Base-by-base conservation (phyloP, 2,329 filamentous ascomycete species). In the Acephala macrosclerotiorum region DNA sequence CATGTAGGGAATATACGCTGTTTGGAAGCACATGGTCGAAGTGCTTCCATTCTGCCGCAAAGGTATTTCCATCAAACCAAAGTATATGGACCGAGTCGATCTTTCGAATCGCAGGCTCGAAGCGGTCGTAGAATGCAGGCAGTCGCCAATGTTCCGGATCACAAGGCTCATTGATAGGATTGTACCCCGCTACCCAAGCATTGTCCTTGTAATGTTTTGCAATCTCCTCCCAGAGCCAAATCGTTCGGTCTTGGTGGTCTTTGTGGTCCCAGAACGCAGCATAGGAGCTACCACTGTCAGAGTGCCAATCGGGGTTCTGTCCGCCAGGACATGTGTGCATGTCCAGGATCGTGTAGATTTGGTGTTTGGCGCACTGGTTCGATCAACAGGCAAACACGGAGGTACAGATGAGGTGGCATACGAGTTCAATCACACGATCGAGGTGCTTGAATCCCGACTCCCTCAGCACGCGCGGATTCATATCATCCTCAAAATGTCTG, bases 401-500 rank as follows among this genome's bases (percentile, higher is more conserved):
- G 9, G 45, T 25, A 26, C 20, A 29, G 38, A 36, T 3, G 25
- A 18, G 42, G n/a, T 7, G 12, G 38, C 66, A 18, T 63, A 72
- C 69, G 58, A 84, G 75, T 1, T 84, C 76, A 5, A 86, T 76
- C 1, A 84, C 78, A 14, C 81, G 77, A 67, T 86, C 84, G 1
- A 86, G 71, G 56, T 80, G 79, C 66, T 82, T 80, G 68, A 86
- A 85, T 0, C 84, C 84, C 9, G 77, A 76, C 16, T 79, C 71
- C 68, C 84, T 85, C 11, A 85, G 72, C 0, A 82, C 80, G 7
- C 78, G 72, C 0, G 84, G 84, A 65, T 84, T 81, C 76, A 82
- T 79, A 62, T 85, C 82, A 66, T 86, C 82, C 65, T 84, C 82
- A 40, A 86, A 85, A 69, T 86, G 83, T 0, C 83, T 82, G 70